These are phyloP conservation scores for Lentithecium fluviatile DNA, from an alignment of 495 filamentous ascomycete genomes.

Conservation along the genomic window DNA sequence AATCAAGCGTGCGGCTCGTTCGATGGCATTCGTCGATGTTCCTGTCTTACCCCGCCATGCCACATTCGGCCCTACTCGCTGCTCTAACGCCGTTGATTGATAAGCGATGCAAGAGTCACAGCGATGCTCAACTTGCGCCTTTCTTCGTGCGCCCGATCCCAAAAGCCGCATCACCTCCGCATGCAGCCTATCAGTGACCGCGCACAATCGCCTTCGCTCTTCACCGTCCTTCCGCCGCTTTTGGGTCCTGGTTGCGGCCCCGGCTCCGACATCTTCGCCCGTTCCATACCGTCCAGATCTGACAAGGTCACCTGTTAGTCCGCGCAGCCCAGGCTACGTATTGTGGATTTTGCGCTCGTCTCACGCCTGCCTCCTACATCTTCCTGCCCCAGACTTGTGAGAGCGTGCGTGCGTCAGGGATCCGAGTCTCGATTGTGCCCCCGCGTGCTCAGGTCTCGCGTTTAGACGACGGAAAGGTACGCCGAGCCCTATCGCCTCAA, in stretches of 20 bases:
- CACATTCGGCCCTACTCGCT: slow-evolving; percentile 12
- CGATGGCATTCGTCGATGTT: slow-evolving; percentile 18
- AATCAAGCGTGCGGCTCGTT: not conserved
- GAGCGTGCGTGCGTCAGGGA: not conserved
- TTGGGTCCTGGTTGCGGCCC: slow-evolving; percentile 13
- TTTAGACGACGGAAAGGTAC: slow-evolving; percentile 14
- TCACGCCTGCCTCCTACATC: slow-evolving; percentile 21
- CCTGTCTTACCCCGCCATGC: slow-evolving; percentile 11
- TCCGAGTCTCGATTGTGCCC: slow-evolving; percentile 4
- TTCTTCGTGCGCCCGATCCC: not conserved
- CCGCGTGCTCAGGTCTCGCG: not conserved
- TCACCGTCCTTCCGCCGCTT: slow-evolving; percentile 10
- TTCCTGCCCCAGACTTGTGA: slow-evolving; percentile 4
- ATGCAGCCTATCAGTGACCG: slow-evolving; percentile 15
- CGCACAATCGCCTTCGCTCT: not conserved
- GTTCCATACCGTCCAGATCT: slow-evolving; percentile 4
- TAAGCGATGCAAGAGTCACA: slow-evolving; percentile 7
- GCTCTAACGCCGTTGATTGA: slow-evolving; percentile 22
- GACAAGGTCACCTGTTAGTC: slow-evolving; percentile 25
- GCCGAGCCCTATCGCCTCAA: slow-evolving; percentile 5
- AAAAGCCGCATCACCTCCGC: not conserved
- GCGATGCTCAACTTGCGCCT: not conserved
- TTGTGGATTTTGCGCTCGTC: slow-evolving; percentile 9
- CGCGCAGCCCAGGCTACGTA: slow-evolving; percentile 11
- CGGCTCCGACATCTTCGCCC: slow-evolving; percentile 20